Conservation (phyloP, 768 basidiomycete species). For the Galerina sulciceps region DNA sequence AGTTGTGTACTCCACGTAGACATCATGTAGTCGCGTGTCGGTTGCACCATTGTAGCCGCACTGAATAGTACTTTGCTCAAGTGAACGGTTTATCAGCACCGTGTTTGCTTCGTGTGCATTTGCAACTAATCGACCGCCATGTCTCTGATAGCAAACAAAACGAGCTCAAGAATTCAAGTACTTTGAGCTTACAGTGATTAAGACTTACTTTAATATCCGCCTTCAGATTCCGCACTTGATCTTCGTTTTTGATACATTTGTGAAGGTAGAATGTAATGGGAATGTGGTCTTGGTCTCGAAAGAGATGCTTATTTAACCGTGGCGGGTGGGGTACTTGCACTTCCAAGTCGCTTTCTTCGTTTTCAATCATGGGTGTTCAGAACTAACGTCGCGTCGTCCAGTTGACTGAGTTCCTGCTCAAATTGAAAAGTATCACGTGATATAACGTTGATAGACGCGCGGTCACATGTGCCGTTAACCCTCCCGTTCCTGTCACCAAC, state of each 20-base stretch:
- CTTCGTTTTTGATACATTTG: conserved; percentile 28
- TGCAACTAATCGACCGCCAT: conserved; percentile 31
- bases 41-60: conserved; percentile 18
- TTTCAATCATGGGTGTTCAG: no score
- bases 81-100: conserved; percentile 22
- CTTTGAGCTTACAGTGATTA: neutral
- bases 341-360: no score
- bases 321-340: no score
- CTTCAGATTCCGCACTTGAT: conserved; percentile 22
- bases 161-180: neutral
- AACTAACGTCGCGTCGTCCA: no score
- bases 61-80: conserved; percentile 10
- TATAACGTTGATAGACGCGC: no score
- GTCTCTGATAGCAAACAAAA: conserved; percentile 16
- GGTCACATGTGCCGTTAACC: no score
- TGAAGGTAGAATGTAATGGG: conserved; percentile 38
- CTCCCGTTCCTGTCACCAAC: no score
- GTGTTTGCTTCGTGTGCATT: conserved; percentile 23
- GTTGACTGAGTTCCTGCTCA: no score
- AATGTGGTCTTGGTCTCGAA: conserved; percentile 10
- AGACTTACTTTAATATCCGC: conserved; percentile 39
- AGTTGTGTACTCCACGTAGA: conserved; percentile 27
- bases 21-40: conserved; percentile 13
- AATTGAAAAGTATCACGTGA: no score
- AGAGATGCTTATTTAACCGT: conserved; percentile 1